Evolutionary conservation across 2,329 filamentous ascomycete genomes (phyloP), one percentile per base, ranked within the genome.

Genomic region (Fusarium xyrophilum): DNA sequence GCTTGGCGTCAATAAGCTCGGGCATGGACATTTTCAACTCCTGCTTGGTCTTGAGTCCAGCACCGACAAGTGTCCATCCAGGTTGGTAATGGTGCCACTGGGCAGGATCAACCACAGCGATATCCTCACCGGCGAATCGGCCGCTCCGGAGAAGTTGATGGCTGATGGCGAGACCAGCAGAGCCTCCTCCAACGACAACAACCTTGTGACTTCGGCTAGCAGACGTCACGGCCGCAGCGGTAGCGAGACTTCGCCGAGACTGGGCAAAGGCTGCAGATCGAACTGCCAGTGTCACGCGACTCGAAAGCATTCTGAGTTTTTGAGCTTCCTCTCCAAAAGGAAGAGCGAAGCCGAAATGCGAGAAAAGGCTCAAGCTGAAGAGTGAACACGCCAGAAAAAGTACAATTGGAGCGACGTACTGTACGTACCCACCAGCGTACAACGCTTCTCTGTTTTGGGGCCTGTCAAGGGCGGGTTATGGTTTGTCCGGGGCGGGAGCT

Each of bases 1-100:
- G 76, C 72, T 88, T 88, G n/a, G 85, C 76, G 69, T 89, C 83
- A 11, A 91, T 76, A 50, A 91, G 74, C 48, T 78, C 78, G 7
- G 79, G 71, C 39, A 90, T 74, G 2, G 84, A 84, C 58, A 79
- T 77, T 47, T 83, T 82, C 58, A 91, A 77, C 27, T 89, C 83
- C 66, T 89, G 80, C 73, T 88, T 88, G 47, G 80, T 83, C 77
- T 90, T 90, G 39, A 91, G 81, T 6, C 89, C 89, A 39, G 86
- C 88, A 43, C 88, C 89, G 4, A 91, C 89, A 2, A 91, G 81
- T 4, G 89, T 91, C 88, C 88, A 91, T 56, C 89, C 89, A 2
- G 89, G 88, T 76, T 91, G 89, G 75, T 90, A 91, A 78, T 91
- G 83, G 73, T 91, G 88, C 82, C 83, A 88, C 67, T 79, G 74